phyloP scores from a whole-genome alignment of 1,284 basidiomycete species.

The Ustilago hordei region DNA sequence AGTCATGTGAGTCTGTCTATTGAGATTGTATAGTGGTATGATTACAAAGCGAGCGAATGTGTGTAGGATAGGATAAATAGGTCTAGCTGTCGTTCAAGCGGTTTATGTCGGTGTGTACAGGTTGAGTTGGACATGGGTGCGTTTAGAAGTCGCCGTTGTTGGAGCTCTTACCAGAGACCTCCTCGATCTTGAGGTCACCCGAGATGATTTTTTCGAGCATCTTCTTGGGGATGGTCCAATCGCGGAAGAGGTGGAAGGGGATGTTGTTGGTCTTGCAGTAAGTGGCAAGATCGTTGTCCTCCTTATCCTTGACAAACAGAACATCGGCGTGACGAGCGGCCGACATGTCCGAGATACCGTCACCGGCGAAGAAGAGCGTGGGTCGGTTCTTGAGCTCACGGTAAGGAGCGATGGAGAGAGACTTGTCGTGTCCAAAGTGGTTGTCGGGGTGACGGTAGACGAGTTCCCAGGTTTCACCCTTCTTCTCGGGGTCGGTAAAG shows the following conservation, averaged over 20 bases:
- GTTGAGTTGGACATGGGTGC: conserved; percentile 10
- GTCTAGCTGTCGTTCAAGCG: neutral
- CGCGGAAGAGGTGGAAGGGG: conserved; percentile 66
- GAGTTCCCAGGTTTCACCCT: conserved; percentile 66
- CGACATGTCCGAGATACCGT: conserved; percentile 69
- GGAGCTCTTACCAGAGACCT: conserved; percentile 48
- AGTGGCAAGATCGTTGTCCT: conserved; percentile 68
- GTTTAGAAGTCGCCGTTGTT: conserved; percentile 42
- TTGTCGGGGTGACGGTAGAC: conserved; percentile 69
- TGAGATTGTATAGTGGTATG: conserved; percentile 4
- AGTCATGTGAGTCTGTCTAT: neutral
- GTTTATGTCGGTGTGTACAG: conserved; percentile 4
- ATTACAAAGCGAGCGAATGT: conserved; percentile 10
- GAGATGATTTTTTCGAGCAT: conserved; percentile 59
- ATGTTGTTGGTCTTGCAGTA: conserved; percentile 67
- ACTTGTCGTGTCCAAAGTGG: conserved; percentile 68
- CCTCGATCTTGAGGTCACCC: conserved; percentile 52
- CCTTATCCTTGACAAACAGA: conserved; percentile 69
- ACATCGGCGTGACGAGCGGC: conserved; percentile 69
- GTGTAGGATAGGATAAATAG: conserved; percentile 6
- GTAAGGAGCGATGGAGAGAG: conserved; percentile 66
- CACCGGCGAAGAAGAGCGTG: conserved; percentile 68
- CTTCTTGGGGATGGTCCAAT: conserved; percentile 66
- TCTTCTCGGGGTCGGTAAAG: conserved; percentile 66
- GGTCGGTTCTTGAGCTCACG: conserved; percentile 65